Evolutionary conservation across 2,329 filamentous ascomycete species (phyloP), one percentile per base, ranked within the genome.

Genomic region (Fusarium virguliforme): DNA sequence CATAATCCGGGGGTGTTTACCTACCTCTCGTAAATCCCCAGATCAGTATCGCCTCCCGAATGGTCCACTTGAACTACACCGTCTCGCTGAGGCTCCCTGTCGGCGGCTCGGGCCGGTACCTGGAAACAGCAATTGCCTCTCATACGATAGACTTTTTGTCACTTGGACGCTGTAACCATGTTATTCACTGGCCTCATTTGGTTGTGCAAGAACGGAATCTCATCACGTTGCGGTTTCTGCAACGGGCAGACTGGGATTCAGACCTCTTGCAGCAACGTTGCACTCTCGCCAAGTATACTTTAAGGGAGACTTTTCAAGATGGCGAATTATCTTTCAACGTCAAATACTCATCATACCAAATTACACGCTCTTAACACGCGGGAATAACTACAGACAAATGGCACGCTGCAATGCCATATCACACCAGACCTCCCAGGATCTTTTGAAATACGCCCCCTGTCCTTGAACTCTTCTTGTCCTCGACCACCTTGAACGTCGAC

Each of bases 381-480:
- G 18, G 18, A 18, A 18, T 18, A 18, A 18, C 18, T 18, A 18
- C 18, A 40, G 6, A 28, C 13, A 35, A 38, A 28, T 26, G 26
- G 13, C 12, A 55, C 24, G 10, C 35, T 18, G 26, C 12, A 12
- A 15, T 38, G 12, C 4, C 22, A 30, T 38, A 30, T 28, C 65
- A 30, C 22, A 24, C 56, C 6, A 55, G 65, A 10, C 48, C 58
- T 1, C 32, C 46, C 15, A 71, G 8, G 9, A 69, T 30, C 60
- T 71, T 71, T 37, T 71, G 68, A n/a, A 71, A 12, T 8, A 10
- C 18, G 4, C 7, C 58, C 37, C 41, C 32, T 3, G 34, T 15
- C 51, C 53, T 41, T 3, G 34, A 37, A 2, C 50, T 46, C 22
- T 71, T 68, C 3, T 56, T 60, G 0, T 24, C 40, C 5, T 46